Evolutionary conservation across 805 yeast genomes (phyloP).

Genomic region (Metschnikowia hibisci): DNA sequence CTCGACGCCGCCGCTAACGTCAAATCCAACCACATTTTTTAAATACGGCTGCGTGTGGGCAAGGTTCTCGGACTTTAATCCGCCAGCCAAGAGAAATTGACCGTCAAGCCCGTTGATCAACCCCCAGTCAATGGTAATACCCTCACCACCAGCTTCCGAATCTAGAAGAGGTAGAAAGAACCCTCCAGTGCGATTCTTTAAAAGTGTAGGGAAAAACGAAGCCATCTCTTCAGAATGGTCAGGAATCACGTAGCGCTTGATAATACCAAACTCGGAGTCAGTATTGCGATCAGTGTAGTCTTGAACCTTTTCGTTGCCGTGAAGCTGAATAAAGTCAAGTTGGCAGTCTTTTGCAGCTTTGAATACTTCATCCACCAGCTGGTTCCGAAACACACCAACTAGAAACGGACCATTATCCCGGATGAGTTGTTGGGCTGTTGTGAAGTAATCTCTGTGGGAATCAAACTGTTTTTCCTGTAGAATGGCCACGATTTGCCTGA

Average conservation of each 20-base stretch:
- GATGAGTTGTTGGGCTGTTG: constrained; percentile 21
- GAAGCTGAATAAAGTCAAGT: constrained; percentile 82
- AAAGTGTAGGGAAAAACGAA: constrained; percentile 15
- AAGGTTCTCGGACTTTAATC: constrained; percentile 76
- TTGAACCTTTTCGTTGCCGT: constrained; percentile 61
- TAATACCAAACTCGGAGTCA: constrained; percentile 51
- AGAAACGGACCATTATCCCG: constrained; percentile 56
- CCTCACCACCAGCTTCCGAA: constrained; percentile 91
- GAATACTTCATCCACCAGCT: constrained; percentile 59
- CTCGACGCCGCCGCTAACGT: constrained; percentile 95
- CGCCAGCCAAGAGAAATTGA: constrained; percentile 79
- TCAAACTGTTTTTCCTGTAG: constrained; percentile 14
- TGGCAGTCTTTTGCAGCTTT: constrained; percentile 38
- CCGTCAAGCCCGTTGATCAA: constrained; percentile 23
- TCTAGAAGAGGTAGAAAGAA: constrained; percentile 68
- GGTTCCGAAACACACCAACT: constrained; percentile 92
- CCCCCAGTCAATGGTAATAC: constrained; percentile 73
- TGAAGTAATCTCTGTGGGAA: constrained; percentile 28
- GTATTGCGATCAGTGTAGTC: constrained; percentile 45
- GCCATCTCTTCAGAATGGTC: constrained; percentile 42
- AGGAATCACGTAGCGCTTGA: constrained; percentile 66
- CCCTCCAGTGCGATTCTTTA: constrained; percentile 16
- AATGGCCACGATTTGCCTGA: constrained; percentile 15
- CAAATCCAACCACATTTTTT: constrained; percentile 77
- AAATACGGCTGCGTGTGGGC: constrained; percentile 41